Conservation (phyloP, 2,329 filamentous ascomycete species). For the Aaosphaeria pasadenensis region DNA sequence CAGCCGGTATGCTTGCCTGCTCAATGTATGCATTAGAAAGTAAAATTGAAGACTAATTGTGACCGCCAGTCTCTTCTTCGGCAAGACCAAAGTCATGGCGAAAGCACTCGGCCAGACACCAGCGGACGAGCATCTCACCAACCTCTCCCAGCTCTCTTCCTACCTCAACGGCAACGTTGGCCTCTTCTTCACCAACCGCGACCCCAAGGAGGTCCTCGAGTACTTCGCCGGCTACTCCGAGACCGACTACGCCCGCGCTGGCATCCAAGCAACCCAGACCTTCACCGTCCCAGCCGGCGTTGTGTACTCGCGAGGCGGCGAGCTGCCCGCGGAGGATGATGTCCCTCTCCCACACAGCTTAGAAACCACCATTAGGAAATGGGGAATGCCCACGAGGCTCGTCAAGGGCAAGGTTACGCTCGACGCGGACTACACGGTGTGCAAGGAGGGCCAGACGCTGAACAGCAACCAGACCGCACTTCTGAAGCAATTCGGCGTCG, state of each 20-base stretch:
- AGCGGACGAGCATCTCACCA: slow-evolving; percentile 76
- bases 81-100: slow-evolving; percentile 98
- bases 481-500: slow-evolving; percentile 89
- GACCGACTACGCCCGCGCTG: slow-evolving; percentile 88
- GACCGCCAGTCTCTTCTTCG: slow-evolving; percentile 67
- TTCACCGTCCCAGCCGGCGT: slow-evolving; percentile 82
- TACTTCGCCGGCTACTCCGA: slow-evolving; percentile 73
- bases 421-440: slow-evolving; percentile 70
- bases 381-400: slow-evolving; percentile 86
- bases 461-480: slow-evolving; percentile 91
- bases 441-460: slow-evolving; percentile 77
- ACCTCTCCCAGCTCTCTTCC: slow-evolving; percentile 66
- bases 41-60: neutral
- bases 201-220: slow-evolving; percentile 61
- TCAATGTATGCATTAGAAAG: slow-evolving; percentile 54
- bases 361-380: slow-evolving; percentile 84
- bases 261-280: slow-evolving; percentile 67
- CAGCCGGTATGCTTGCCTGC: slow-evolving; percentile 61
- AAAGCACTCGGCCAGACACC: slow-evolving; percentile 80
- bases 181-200: slow-evolving; percentile 82
- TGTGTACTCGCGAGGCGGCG: slow-evolving; percentile 74
- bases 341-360: slow-evolving; percentile 82
- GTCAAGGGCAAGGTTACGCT: slow-evolving; percentile 84
- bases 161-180: slow-evolving; percentile 82
- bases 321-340: slow-evolving; percentile 77